phyloP scores from a whole-genome alignment of 345 rosid genomes.

The Salix dunnii region DNA sequence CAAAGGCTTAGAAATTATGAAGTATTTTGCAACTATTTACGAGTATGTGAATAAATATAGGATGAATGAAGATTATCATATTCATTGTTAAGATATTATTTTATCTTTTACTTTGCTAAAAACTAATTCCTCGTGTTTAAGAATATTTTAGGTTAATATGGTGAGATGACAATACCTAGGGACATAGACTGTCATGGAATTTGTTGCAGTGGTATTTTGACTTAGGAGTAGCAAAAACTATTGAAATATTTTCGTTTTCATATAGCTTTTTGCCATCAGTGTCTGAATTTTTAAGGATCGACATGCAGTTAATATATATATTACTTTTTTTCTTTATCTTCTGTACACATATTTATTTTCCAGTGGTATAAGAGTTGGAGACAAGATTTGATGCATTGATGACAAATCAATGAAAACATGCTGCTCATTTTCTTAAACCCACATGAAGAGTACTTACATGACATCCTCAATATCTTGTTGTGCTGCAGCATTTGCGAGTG shows the following conservation, averaged over 20 bases:
- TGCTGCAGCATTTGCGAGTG: conserved; percentile 82
- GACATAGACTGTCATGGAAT: background rate
- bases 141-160: background rate
- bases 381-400: background rate
- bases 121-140: background rate
- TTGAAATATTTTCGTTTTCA: background rate
- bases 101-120: background rate
- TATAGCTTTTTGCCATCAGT: background rate
- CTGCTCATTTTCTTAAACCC: background rate
- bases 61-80: background rate
- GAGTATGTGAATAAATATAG: background rate
- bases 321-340: background rate
- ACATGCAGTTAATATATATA: background rate
- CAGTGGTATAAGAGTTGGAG: background rate
- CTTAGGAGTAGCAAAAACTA: background rate
- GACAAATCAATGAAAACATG: background rate
- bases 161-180: background rate
- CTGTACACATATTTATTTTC: background rate
- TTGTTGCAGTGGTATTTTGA: background rate
- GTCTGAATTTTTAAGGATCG: background rate
- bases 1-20: background rate
- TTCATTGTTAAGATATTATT: background rate
- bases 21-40: background rate
- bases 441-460: background rate
- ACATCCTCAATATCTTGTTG: conserved; percentile 8